A percentile compares a stretch with the other conserved stretches of the same genome.
Conservation (phyloP, 768 basidiomycete genomes). For the Hortiboletus campestris region DNA sequence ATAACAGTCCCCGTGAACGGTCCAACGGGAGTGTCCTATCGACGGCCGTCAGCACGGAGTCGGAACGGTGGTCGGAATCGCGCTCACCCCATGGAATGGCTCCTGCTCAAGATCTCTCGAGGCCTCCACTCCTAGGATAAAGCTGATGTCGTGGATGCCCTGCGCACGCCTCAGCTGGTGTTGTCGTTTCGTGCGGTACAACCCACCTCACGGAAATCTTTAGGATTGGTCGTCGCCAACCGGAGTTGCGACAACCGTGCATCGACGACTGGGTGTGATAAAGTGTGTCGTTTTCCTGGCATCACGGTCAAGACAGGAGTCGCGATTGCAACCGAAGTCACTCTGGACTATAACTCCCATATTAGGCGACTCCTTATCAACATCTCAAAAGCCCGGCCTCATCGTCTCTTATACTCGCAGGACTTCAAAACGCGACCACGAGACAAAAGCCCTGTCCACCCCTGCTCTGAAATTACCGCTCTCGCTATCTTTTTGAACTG, state of each 20-base stretch:
- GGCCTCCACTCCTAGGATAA: slow-evolving; percentile 83
- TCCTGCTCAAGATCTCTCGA: slow-evolving; percentile 63
- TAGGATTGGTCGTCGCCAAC: slow-evolving; percentile 55
- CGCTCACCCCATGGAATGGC: slow-evolving; percentile 61
- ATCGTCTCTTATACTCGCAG: slow-evolving; percentile 91
- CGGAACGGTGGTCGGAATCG: neutral
- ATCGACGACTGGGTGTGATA: slow-evolving; percentile 73
- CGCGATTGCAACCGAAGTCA: neutral
- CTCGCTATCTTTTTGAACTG: slow-evolving; percentile 68
- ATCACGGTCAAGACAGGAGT: slow-evolving; percentile 18
- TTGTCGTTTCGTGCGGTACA: neutral
- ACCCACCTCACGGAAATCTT: slow-evolving; percentile 76
- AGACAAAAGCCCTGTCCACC: slow-evolving; percentile 56
- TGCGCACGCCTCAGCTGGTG: slow-evolving; percentile 28
- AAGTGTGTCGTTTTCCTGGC: slow-evolving; percentile 44
- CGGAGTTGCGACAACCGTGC: slow-evolving; percentile 72
- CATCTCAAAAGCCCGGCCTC: slow-evolving; percentile 19
- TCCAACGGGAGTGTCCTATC: slow-evolving; percentile 74
- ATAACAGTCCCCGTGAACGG: slow-evolving; percentile 75
- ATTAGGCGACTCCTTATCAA: neutral
- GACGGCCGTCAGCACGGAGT: neutral
- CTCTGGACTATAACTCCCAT: neutral
- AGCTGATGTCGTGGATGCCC: slow-evolving; percentile 73
- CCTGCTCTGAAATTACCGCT: slow-evolving; percentile 46
- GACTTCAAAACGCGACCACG: slow-evolving; percentile 69